Conservation (phyloP, 768 basidiomycete species). For the Kwoniella shandongensis region DNA sequence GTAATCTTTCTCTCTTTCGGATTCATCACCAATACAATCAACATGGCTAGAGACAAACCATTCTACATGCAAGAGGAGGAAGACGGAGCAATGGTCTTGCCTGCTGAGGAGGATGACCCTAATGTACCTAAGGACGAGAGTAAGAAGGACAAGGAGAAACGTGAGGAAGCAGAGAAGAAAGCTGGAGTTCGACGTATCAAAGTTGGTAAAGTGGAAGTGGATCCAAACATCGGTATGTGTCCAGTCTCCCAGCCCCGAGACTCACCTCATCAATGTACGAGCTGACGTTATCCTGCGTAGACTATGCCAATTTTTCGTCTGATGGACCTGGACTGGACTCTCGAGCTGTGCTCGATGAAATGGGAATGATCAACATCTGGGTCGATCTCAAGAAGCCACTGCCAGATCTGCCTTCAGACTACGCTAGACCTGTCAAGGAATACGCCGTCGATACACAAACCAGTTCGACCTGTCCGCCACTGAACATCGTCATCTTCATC, state of each 20-base stretch:
- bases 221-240: constrained; percentile 42
- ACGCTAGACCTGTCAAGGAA: constrained; percentile 59
- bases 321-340: constrained; percentile 44
- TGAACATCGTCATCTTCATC: constrained; percentile 68
- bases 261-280: too few species aligned
- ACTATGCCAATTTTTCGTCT: constrained; percentile 35
- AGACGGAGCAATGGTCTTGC: constrained; percentile 13
- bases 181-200: constrained; percentile 23
- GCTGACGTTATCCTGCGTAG: constrained; percentile 15
- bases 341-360: constrained; percentile 36
- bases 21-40: too few species aligned
- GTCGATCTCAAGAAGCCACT: constrained; percentile 58
- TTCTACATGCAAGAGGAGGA: constrained; percentile 24
- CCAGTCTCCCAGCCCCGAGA: too few species aligned
- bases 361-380: constrained; percentile 52
- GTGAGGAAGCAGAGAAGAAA: constrained; percentile 23
- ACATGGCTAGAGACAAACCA: constrained; percentile 15
- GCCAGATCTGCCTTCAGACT: constrained; percentile 60
- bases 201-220: constrained; percentile 38
- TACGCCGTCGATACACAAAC: constrained; percentile 55
- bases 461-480: constrained; percentile 39
- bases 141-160: constrained; percentile 16
- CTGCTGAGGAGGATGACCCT: constrained; percentile 27
- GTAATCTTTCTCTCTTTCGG: too few species aligned
- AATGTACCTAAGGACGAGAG: constrained; percentile 22